These are phyloP conservation scores for Ramaria rubella DNA, from an alignment of 768 basidiomycete genomes.

Conservation along the genomic window DNA sequence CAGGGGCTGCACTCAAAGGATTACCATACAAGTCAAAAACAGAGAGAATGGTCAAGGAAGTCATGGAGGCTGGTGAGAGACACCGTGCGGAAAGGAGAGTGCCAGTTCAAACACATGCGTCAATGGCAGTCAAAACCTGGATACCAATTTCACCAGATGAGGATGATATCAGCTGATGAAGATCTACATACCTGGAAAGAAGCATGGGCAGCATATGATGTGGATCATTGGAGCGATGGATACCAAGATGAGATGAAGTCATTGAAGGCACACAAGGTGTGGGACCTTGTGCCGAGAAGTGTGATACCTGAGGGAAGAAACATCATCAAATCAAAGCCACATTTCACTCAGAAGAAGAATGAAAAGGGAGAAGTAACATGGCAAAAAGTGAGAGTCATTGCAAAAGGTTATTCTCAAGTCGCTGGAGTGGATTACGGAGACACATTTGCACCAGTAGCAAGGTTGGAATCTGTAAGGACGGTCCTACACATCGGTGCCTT, in stretches of 20 bases:
- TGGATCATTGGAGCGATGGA: not conserved
- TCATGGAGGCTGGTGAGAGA: too few relatives aligned
- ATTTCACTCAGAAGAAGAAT: not conserved
- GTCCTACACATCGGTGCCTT: slow-evolving; percentile 7
- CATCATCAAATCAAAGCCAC: not conserved
- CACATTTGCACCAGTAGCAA: slow-evolving; percentile 15
- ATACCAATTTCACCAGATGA: too few relatives aligned
- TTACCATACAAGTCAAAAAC: not conserved
- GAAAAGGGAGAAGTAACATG: slow-evolving; percentile 28
- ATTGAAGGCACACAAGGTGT: not conserved
- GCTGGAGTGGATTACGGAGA: slow-evolving; percentile 19
- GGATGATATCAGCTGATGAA: not conserved
- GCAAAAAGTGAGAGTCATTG: slow-evolving; percentile 38
- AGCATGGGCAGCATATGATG: not conserved
- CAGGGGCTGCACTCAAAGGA: not conserved
- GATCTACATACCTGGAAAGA: not conserved
- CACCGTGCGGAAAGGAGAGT: too few relatives aligned
- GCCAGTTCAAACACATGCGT: too few relatives aligned
- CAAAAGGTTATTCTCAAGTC: slow-evolving; percentile 25
- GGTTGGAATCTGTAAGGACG: not conserved
- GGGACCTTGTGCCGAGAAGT: not conserved
- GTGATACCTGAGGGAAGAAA: not conserved
- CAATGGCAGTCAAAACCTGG: too few relatives aligned
- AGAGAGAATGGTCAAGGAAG: too few relatives aligned
- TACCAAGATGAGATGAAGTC: not conserved